Base-by-base conservation (phyloP, 2,329 filamentous ascomycete genomes). In the Fusarium duplospermum region DNA sequence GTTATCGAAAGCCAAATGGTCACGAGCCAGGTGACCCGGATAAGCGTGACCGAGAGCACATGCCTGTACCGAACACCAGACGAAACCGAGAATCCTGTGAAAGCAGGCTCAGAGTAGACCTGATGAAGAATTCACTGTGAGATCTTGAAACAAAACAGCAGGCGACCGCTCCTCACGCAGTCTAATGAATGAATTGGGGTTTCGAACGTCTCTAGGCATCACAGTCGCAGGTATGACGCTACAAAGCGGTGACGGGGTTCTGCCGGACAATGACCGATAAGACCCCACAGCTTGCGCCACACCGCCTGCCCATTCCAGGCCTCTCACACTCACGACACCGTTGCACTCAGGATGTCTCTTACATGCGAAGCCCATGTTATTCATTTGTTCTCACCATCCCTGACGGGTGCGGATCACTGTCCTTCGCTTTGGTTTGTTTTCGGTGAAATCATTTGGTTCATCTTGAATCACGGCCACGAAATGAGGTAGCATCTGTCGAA, bases 11-110 rank as follows among this genome's bases (percentile, higher is more conserved):
- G 45, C 22, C 35, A 42, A 57, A 50, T 64, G 73, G 73, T 75
- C 73, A 75, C 70, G 65, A 71, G 72, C 74, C 73, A 71, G 70
- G 58, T 66, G 72, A 75, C 66, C 65, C 27, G 42, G 72, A 78
- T 73, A 76, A 78, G 70, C 76, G 66, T 78, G 76, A 78, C 76
- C 63, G 18, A 13, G 52, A 66, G 57, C 76, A 72, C 76, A 77
- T 78, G 76, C 66, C 62, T 69, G 35, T 62, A 35, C 50, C 20
- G 35, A 47, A 42, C 58, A 62, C 56, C 59, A 36, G 33, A 47
- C 40, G n/a, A 35, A 20, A 45, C 52, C 9, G 11, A 38, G 40
- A 60, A 42, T 31, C 27, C 33, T 36, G 10, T 45, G 14, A 20
- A 62, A 27, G 40, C 11, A 47, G 14, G 18, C 35, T 22, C 31